Conservation (phyloP, 2,329 filamentous ascomycete species). For the Aspergillus costaricaensis region DNA sequence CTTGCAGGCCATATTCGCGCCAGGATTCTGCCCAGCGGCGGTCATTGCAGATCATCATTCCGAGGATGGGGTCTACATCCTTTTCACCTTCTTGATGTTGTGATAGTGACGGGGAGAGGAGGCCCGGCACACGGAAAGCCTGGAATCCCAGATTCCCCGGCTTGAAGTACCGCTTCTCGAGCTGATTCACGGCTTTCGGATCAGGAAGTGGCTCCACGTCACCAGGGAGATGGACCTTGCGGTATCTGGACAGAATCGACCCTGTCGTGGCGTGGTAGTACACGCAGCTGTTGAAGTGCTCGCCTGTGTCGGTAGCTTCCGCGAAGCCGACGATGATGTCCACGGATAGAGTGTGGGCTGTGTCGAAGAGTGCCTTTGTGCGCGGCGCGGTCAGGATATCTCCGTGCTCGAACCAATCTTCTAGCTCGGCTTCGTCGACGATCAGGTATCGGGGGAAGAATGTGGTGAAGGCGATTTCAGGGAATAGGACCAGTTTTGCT, state of each 20-base stretch:
- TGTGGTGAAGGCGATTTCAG: not conserved
- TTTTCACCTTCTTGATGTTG: slow-evolving; percentile 26
- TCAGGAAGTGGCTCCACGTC: slow-evolving; percentile 54
- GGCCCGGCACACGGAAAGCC: slow-evolving; percentile 54
- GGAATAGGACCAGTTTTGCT: not conserved
- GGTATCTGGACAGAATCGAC: slow-evolving; percentile 54
- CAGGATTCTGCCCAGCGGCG: slow-evolving; percentile 57
- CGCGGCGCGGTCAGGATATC: slow-evolving; percentile 45
- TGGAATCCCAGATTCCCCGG: slow-evolving; percentile 57
- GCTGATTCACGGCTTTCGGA: slow-evolving; percentile 54
- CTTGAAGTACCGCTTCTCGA: slow-evolving; percentile 59
- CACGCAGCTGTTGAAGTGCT: slow-evolving; percentile 54
- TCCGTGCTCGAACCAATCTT: slow-evolving; percentile 55
- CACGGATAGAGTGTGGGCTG: slow-evolving; percentile 49
- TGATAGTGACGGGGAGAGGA: slow-evolving; percentile 35
- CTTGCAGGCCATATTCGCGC: slow-evolving; percentile 55
- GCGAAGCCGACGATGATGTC: slow-evolving; percentile 58
- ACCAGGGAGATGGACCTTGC: slow-evolving; percentile 59
- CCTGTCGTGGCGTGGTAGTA: slow-evolving; percentile 52
- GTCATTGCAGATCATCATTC: slow-evolving; percentile 61
- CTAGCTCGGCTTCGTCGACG: slow-evolving; percentile 46
- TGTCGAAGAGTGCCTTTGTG: slow-evolving; percentile 52
- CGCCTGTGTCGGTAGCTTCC: slow-evolving; percentile 49
- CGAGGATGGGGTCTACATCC: slow-evolving; percentile 51
- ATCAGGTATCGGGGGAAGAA: not conserved